Base-by-base conservation (phyloP, 2,329 filamentous ascomycete genomes). In the Alternaria longipes region DNA sequence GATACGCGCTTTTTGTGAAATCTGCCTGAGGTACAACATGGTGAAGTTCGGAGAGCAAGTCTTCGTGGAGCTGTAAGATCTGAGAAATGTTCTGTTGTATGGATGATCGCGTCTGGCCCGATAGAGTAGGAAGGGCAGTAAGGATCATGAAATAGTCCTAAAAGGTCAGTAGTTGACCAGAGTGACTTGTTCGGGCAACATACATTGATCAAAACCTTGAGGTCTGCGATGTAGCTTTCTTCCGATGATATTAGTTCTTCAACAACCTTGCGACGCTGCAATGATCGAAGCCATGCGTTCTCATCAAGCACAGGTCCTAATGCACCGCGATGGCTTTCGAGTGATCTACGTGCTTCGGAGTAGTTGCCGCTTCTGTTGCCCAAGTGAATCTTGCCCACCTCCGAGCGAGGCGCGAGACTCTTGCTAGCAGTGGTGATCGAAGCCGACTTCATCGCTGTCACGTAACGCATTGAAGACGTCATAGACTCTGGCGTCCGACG, bases 201-300 rank as follows among this genome's bases (percentile, higher is more conserved):
- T 81, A 94, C 94, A 79, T 96, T 93, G 75, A 91, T 90, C 60
- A 98, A 83, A 66, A 95, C 93, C 70, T 92, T 92, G 59, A 98
- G 80, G 71, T 97, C 94, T 16, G 90, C 88, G 69, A 98, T 89
- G 75, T 98, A 98, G 71, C 90, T 88, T 75, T 95, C 91, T 78
- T 98, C 95, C 0, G 94, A 97, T 58, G 82, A 86, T 62, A 97
- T 88, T 52, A 98, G 82, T 79, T 98, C 95, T 74, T 95, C 91
- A 36, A 98, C 80, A 40, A 97, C 89, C 63, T 90, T 89, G 14
- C 92, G 88, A 62, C 95, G 87, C 71, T 93, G 91, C 20, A 91
- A 79, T 2, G 92, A 87, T 54, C 94, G 87, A 66, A 89, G 86
- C 42, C 86, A 86, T n/a, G 91, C 89, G 30, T 85, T 88, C 59